Evolutionary conservation across 2,329 filamentous ascomycete species (phyloP).

Genomic region (Pseudogymnoascus pannorum): DNA sequence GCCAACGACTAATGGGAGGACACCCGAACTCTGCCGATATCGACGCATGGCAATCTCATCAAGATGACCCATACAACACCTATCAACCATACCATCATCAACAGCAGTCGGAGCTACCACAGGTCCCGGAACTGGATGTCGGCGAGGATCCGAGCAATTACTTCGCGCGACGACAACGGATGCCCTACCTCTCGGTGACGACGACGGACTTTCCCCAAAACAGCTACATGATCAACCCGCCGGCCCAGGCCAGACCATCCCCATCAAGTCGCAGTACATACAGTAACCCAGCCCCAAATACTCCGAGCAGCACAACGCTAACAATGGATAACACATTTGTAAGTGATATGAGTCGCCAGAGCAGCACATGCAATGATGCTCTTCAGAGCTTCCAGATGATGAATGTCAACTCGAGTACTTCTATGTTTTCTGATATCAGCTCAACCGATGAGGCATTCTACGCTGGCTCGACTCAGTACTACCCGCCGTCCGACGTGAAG

Average conservation of each 20-base stretch:
- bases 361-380: constrained; percentile 27
- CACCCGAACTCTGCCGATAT: neutral
- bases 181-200: constrained; percentile 17
- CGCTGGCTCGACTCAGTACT: constrained; percentile 14
- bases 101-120: constrained; percentile 18
- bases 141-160: constrained; percentile 23
- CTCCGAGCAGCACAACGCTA: constrained; percentile 25
- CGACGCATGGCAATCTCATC: neutral
- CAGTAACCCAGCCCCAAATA: constrained; percentile 23
- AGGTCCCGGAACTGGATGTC: constrained; percentile 23
- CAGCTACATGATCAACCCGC: constrained; percentile 11
- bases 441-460: constrained; percentile 21
- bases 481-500: neutral
- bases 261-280: constrained; percentile 15
- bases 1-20: neutral
- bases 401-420: constrained; percentile 27
- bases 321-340: constrained; percentile 27
- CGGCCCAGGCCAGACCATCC: neutral
- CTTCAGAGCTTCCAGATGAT: constrained; percentile 29
- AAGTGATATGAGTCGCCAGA: constrained; percentile 29
- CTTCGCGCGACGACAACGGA: constrained; percentile 19
- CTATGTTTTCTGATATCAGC: constrained; percentile 23
- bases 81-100: neutral
- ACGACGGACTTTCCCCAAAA: constrained; percentile 14
- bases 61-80: neutral